Evolutionary conservation across 805 yeast genomes (phyloP).

Genomic region (Schizosaccharomyces osmophilus): DNA sequence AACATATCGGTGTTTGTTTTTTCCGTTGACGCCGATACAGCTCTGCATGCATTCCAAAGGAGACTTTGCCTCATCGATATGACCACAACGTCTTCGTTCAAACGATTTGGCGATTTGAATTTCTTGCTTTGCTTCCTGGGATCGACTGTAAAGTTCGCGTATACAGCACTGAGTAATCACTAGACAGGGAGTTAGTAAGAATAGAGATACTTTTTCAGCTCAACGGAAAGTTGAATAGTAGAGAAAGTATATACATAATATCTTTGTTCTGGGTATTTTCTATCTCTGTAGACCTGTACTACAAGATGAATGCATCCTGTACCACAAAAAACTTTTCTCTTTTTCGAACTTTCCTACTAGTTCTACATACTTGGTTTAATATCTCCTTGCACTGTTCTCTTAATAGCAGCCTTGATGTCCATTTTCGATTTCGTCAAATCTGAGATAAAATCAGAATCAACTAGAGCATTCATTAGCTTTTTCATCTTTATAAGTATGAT

Average conservation of each 20-base stretch:
- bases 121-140: slow-evolving; percentile 34
- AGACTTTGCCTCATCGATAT: slow-evolving; percentile 30
- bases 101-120: slow-evolving; percentile 57
- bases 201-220: neutral
- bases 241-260: neutral
- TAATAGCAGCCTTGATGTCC: slow-evolving; percentile 59
- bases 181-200: neutral
- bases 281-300: too few species aligned
- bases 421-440: slow-evolving; percentile 42
- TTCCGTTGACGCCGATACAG: slow-evolving; percentile 43
- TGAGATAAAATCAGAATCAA: slow-evolving; percentile 56
- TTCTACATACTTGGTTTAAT: slow-evolving; percentile 31
- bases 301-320: neutral
- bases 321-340: neutral
- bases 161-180: slow-evolving; percentile 92
- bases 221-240: neutral
- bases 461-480: slow-evolving; percentile 8
- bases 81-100: slow-evolving; percentile 86
- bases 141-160: slow-evolving; percentile 40
- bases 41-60: slow-evolving; percentile 57
- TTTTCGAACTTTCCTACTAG: neutral
- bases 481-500: neutral
- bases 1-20: slow-evolving; percentile 72
- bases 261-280: too few species aligned
- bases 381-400: slow-evolving; percentile 62